These are phyloP conservation scores for Discostella stelligeroides DNA, from an alignment of 108 stramenopile species.

Conservation along the genomic window DNA sequence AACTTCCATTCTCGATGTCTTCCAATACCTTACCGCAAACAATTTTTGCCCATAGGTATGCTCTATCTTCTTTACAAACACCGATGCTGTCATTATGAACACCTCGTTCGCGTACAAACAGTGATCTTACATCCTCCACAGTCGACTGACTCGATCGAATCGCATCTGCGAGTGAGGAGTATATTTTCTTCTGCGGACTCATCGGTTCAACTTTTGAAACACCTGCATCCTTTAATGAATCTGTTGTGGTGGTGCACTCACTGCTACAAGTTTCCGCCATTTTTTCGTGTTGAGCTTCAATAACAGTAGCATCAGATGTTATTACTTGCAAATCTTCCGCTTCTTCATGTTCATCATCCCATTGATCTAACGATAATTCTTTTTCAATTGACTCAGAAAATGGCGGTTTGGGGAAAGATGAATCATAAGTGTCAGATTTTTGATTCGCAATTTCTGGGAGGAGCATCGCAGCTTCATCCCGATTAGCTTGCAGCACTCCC, in stretches of 20 bases:
- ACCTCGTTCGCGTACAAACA: constrained; percentile 23
- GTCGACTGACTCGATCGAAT: constrained; percentile 38
- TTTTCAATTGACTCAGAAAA: constrained; percentile 38
- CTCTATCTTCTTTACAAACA: constrained; percentile 40
- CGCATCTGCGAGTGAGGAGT: constrained; percentile 40
- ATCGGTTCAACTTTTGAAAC: neutral
- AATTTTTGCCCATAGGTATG: constrained; percentile 48
- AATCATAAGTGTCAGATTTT: constrained; percentile 4
- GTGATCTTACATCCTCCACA: constrained; percentile 32
- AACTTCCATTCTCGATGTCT: constrained; percentile 39
- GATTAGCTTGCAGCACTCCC: neutral
- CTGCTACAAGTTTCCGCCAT: neutral
- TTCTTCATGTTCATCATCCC: constrained; percentile 31
- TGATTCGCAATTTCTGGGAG: neutral
- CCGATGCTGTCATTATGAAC: constrained; percentile 14
- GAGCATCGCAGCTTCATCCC: neutral
- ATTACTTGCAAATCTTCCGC: neutral
- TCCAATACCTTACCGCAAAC: constrained; percentile 43
- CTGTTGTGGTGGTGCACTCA: neutral
- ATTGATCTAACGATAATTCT: constrained; percentile 47
- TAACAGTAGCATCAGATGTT: neutral
- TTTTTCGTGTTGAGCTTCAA: neutral
- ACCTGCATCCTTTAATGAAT: neutral
- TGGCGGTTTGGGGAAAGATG: constrained; percentile 20
- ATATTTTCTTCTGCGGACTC: constrained; percentile 15